These are phyloP conservation scores for Candida sanyaensis DNA, from an alignment of 1,139 yeast species.

Conservation along the genomic window DNA sequence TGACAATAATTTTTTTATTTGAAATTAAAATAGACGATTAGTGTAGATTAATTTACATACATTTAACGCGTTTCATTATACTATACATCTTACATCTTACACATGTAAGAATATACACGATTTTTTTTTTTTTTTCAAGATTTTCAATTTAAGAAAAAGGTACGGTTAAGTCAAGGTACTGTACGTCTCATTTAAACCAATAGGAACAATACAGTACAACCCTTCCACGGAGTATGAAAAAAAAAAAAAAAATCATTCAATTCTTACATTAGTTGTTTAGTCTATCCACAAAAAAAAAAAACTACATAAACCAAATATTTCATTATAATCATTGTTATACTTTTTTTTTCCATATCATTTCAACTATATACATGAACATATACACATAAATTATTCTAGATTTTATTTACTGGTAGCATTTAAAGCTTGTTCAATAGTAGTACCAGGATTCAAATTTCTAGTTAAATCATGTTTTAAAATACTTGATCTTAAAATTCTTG, in stretches of 20 bases:
- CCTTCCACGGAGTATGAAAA: not conserved
- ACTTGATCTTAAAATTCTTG: conserved; percentile 82
- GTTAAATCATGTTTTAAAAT: conserved; percentile 68
- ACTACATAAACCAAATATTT: not conserved
- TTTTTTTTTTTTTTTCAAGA: not conserved
- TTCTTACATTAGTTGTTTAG: not conserved
- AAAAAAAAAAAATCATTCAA: conserved; percentile 1
- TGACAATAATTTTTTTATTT: too few species aligned
- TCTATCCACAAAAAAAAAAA: not conserved
- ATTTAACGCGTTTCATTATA: too few species aligned
- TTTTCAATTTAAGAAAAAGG: not conserved
- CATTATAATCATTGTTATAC: not conserved
- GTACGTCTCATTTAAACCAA: not conserved
- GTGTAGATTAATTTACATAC: too few species aligned
- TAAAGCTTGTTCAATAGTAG: conserved; percentile 42
- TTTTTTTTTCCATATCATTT: not conserved
- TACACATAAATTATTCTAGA: not conserved
- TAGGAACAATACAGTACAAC: too few species aligned
- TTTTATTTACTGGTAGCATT: conserved; percentile 7
- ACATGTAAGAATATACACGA: too few species aligned
- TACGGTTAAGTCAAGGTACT: not conserved
- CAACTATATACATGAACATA: too few species aligned
- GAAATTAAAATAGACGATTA: too few species aligned
- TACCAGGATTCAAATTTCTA: conserved; percentile 52
- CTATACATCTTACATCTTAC: too few species aligned